phyloP scores from a whole-genome alignment of 176 grass and related monocot genomes.

The Triticum aestivum region IWGSC_CS_RefSeq_v2.1 NC_057803.1:741182210-741182709 shows the following conservation, averaged over 20 bases:
- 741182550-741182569: background rate
- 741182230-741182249: background rate
- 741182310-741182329: too few species aligned
- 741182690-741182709: too few species aligned
- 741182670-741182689: too few species aligned
- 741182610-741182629: background rate
- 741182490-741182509: slow-evolving; percentile 10
- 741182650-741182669: background rate
- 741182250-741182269: background rate
- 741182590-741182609: background rate
- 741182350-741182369: too few species aligned
- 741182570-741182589: slow-evolving; percentile 21
- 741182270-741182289: background rate
- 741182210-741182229: background rate
- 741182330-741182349: too few species aligned
- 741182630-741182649: background rate
- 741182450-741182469: too few species aligned
- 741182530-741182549: slow-evolving; percentile 6
- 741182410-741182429: too few species aligned
- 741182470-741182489: background rate
- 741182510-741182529: background rate
- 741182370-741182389: too few species aligned
- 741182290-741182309: too few species aligned
- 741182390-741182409: too few species aligned
- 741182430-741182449: too few species aligned